Evolutionary conservation across 768 basidiomycete genomes (phyloP).

Genomic region (Xanthoconium stramineum): DNA sequence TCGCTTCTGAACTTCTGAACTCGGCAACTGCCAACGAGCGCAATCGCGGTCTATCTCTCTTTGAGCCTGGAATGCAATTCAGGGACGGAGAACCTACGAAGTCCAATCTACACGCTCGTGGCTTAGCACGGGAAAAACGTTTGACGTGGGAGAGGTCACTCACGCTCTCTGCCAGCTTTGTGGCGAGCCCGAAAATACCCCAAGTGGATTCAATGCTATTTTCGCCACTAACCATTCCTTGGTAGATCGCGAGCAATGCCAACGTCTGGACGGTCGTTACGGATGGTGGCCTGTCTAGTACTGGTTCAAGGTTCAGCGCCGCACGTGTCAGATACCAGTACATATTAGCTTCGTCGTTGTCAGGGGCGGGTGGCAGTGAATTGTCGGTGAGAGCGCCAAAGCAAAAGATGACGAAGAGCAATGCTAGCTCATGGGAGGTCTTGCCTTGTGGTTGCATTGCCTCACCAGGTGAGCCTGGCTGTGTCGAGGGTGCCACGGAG

Average conservation of each 20-base stretch:
- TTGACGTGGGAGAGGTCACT: conserved; percentile 26
- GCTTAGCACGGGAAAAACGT: neutral
- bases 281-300: conserved; percentile 68
- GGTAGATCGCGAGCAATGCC: conserved; percentile 66
- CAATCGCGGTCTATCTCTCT: conserved; percentile 62
- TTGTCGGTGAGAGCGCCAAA: conserved; percentile 61
- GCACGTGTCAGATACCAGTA: conserved; percentile 63
- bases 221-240: conserved; percentile 64
- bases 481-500: conserved; percentile 23
- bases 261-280: conserved; percentile 67
- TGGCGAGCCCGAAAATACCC: conserved; percentile 62
- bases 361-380: conserved; percentile 48
- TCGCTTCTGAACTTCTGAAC: conserved; percentile 66
- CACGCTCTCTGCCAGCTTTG: conserved; percentile 67
- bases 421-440: conserved; percentile 58
- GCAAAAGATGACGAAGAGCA: conserved; percentile 60
- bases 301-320: conserved; percentile 62
- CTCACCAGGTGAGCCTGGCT: neutral
- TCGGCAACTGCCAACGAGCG: conserved; percentile 62
- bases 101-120: conserved; percentile 48
- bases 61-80: conserved; percentile 12
- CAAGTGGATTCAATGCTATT: conserved; percentile 70
- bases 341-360: conserved; percentile 49
- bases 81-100: conserved; percentile 46
- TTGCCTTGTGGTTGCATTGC: conserved; percentile 16